A percentile compares a stretch with the other conserved stretches of the same genome.
phyloP scores from a whole-genome alignment of 805 yeast genomes.

The Lipomyces mesembrius region DNA sequence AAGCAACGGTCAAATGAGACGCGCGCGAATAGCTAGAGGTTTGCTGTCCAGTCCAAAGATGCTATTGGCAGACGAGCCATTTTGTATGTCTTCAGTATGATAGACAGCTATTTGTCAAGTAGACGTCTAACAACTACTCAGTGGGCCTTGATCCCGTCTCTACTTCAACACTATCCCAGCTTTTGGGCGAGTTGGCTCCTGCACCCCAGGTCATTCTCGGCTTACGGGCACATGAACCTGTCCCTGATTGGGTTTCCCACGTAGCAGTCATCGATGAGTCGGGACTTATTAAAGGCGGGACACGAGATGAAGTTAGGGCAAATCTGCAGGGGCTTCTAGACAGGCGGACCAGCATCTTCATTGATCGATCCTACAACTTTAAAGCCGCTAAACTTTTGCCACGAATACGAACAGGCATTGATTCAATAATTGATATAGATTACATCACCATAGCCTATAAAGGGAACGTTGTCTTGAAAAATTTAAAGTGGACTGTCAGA shows the following conservation, averaged over 20 bases:
- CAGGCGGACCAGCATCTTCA: slow-evolving; percentile 20
- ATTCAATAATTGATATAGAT: slow-evolving; percentile 56
- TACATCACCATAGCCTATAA: slow-evolving; percentile 69
- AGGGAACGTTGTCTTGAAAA: slow-evolving; percentile 60
- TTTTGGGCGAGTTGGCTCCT: slow-evolving; percentile 53
- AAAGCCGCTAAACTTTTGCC: slow-evolving; percentile 14
- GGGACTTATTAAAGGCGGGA: slow-evolving; percentile 61
- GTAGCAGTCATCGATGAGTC: slow-evolving; percentile 63
- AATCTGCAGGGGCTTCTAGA: slow-evolving; percentile 38
- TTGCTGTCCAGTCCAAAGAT: slow-evolving; percentile 67
- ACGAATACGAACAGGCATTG: slow-evolving; percentile 4
- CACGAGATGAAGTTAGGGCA: slow-evolving; percentile 42
- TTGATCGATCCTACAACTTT: slow-evolving; percentile 20
- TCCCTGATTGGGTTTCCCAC: slow-evolving; percentile 82
- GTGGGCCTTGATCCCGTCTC: slow-evolving; percentile 86
- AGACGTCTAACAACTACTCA: neutral
- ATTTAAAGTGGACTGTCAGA: slow-evolving; percentile 68
- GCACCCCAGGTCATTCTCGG: slow-evolving; percentile 71
- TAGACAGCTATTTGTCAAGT: neutral
- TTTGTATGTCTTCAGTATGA: slow-evolving; percentile 44
- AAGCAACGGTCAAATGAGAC: slow-evolving; percentile 90
- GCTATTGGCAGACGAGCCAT: slow-evolving; percentile 86
- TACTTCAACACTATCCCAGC: slow-evolving; percentile 59
- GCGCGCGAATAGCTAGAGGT: slow-evolving; percentile 84
- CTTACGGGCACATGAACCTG: slow-evolving; percentile 69